A percentile compares a stretch with the other conserved stretches of the same genome.
Evolutionary conservation across 306 rosid species (phyloP).

Genomic region (Casuarina glauca): DNA sequence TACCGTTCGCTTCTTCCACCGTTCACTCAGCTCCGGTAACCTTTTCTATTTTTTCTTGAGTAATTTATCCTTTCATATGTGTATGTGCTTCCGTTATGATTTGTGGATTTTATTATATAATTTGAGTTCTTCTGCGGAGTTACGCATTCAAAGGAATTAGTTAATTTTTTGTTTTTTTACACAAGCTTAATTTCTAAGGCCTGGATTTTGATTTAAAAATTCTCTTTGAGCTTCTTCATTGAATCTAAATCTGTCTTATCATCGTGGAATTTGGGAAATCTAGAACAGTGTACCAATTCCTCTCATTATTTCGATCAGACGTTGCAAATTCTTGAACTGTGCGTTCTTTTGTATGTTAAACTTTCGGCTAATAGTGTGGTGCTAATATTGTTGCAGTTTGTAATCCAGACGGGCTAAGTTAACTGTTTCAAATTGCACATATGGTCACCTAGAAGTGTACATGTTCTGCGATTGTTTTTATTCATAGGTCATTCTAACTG

Average conservation of each 20-base stretch:
- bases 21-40: conserved; percentile 45
- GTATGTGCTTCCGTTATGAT: background rate
- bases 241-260: background rate
- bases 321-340: background rate
- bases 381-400: too few species aligned
- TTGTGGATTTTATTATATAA: background rate
- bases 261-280: background rate
- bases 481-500: too few species aligned
- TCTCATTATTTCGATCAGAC: background rate
- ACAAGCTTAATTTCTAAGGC: background rate
- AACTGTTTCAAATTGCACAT: too few species aligned
- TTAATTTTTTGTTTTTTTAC: background rate
- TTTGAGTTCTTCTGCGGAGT: background rate
- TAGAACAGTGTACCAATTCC: background rate
- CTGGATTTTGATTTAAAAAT: background rate
- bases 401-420: too few species aligned
- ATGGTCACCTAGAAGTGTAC: too few species aligned
- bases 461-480: too few species aligned
- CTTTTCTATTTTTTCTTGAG: background rate
- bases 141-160: background rate
- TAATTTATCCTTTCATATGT: too few species aligned
- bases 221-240: background rate
- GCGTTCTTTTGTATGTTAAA: too few species aligned
- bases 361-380: too few species aligned
- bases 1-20: background rate